Evolutionary conservation across 228 moss, liverwort and hornwort species (phyloP), one percentile per base, ranked within the genome.

Genomic region (Sphagnum fallax): DNA sequence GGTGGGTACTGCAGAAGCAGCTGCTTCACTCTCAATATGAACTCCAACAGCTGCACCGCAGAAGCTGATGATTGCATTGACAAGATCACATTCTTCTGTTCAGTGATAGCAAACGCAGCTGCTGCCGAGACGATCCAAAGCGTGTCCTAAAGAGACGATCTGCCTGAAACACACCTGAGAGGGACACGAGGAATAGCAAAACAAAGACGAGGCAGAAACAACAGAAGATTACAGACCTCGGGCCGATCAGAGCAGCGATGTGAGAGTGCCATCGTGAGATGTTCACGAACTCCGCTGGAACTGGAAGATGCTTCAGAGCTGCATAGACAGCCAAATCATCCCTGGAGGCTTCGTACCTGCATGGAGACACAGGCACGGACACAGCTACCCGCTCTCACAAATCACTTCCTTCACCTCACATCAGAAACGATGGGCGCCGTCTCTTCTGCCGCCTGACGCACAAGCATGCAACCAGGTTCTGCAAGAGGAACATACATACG

Each of bases 231-330:
- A 49, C 50, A 53, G 6, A 72, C 73, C 73, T 73, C 60, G 66
- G 66, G 55, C 73, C 73, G 69, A 75, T 79, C 71, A 88, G 75
- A 61, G 77, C 88, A 7, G 81, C 65, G 72, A 88, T 88, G 52
- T 88, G 88, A 79, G 76, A 79, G 79, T 84, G 84, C 88, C 88
- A 88, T 70, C 88, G 74, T 6, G 84, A 74, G 12, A 73, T 82
- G 51, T 88, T 74, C 71, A 82, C 82, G 4, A 77, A 75, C 71
- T 84, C 84, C 6, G 77, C 73, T 6, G 88, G 75, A n/a, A 82
- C 81, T 1, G 32, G 32, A 32, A 67, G 70, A 32, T 69, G 13
- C 67, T 82, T 79, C 73, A 88, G n/a, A 55, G 84, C 84, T 7
- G 65, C 79, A 6, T 63, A 84, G 53, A 88, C 88, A 5, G 79